Evolutionary conservation across 2,329 filamentous ascomycete genomes (phyloP).

Genomic region (Daldinia sp.): DNA sequence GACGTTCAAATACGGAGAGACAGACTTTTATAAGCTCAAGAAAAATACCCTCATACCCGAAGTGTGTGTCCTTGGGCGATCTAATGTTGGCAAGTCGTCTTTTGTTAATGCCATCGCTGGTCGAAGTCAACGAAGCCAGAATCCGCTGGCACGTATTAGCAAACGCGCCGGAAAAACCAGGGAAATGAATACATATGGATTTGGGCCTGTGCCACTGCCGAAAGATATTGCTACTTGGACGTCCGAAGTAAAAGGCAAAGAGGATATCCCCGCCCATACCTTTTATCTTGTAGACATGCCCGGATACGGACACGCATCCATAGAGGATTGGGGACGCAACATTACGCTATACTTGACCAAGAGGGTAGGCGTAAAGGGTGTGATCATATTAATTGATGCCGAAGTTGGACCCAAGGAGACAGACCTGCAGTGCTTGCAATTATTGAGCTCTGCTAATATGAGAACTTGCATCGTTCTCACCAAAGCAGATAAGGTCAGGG

Average conservation of each 20-base stretch:
- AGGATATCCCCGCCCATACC: constrained; percentile 55
- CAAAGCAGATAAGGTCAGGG: constrained; percentile 61
- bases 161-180: constrained; percentile 61
- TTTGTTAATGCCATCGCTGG: constrained; percentile 82
- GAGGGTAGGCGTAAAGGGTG: constrained; percentile 58
- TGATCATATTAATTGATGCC: constrained; percentile 62
- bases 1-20: constrained; percentile 41
- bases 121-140: constrained; percentile 55
- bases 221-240: constrained; percentile 40
- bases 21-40: constrained; percentile 56
- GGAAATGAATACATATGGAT: constrained; percentile 64
- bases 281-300: constrained; percentile 62
- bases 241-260: constrained; percentile 41
- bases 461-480: constrained; percentile 62
- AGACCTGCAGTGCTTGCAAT: constrained; percentile 56
- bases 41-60: constrained; percentile 63
- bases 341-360: constrained; percentile 60
- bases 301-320: constrained; percentile 59
- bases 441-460: constrained; percentile 56
- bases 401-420: constrained; percentile 60
- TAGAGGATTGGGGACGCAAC: constrained; percentile 60
- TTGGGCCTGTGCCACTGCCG: constrained; percentile 52
- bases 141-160: constrained; percentile 57
- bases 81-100: constrained; percentile 89
- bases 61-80: constrained; percentile 83